A percentile compares a stretch with the other conserved stretches of the same genome.
Evolutionary conservation across 2,329 filamentous ascomycete species (phyloP).

Genomic region (Decorospora gaudefroyi): DNA sequence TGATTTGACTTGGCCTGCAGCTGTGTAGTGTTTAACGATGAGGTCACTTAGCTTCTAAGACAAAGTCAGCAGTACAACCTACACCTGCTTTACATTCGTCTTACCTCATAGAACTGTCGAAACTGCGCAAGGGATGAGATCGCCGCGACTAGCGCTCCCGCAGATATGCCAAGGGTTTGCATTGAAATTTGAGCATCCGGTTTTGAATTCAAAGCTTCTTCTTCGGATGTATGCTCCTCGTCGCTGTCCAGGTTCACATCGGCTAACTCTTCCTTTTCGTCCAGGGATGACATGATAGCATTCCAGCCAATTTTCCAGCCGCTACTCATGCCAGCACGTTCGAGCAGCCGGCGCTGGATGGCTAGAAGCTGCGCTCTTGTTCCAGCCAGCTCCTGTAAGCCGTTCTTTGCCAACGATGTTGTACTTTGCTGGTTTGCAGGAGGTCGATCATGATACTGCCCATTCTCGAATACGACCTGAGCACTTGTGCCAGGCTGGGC

Average conservation of each 20-base stretch:
- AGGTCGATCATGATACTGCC: constrained; percentile 42
- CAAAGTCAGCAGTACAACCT: constrained; percentile 49
- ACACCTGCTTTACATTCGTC: not conserved
- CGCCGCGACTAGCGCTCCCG: constrained; percentile 38
- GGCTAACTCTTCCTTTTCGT: constrained; percentile 37
- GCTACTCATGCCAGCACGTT: constrained; percentile 70
- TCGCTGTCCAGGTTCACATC: constrained; percentile 46
- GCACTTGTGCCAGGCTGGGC: constrained; percentile 32
- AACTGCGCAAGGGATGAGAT: constrained; percentile 48
- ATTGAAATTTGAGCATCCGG: constrained; percentile 6
- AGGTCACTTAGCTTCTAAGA: constrained; percentile 82
- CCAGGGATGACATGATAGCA: constrained; percentile 36
- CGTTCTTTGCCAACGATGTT: constrained; percentile 51
- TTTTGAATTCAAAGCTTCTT: not conserved
- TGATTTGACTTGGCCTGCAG: constrained; percentile 77
- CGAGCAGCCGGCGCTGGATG: constrained; percentile 77
- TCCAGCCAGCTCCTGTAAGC: constrained; percentile 80
- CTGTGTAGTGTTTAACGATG: constrained; percentile 78
- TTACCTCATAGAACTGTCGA: constrained; percentile 49
- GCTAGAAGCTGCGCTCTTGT: constrained; percentile 80
- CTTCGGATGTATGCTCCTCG: constrained; percentile 19
- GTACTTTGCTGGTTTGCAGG: constrained; percentile 26
- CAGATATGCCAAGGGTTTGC: constrained; percentile 38
- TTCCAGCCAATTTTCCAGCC: constrained; percentile 81
- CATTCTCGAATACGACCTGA: constrained; percentile 48